A percentile compares a stretch with the other conserved stretches of the same genome.
Evolutionary conservation across 2,329 filamentous ascomycete species (phyloP).

Genomic region (Chrysoporthe cubensis): DNA sequence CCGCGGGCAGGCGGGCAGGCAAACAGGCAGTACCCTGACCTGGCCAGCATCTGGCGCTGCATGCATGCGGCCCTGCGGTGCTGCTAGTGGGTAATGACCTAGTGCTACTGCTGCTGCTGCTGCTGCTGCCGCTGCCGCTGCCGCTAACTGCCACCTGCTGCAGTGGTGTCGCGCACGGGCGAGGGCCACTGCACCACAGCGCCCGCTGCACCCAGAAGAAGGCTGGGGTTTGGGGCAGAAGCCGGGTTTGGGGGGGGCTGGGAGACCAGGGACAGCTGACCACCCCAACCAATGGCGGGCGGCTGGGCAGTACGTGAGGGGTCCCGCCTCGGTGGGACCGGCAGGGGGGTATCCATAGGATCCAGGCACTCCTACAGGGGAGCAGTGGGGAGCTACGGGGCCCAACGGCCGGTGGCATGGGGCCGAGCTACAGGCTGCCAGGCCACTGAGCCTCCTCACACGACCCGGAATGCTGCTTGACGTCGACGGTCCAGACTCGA

Average conservation of each 20-base stretch:
- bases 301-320: neutral
- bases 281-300: neutral
- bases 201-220: neutral
- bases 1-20: too few relatives aligned
- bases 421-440: neutral
- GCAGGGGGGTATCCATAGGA: neutral
- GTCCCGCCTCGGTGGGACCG: neutral
- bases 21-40: too few relatives aligned
- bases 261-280: constrained; percentile 6
- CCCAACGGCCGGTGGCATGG: neutral
- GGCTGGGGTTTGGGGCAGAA: constrained; percentile 1
- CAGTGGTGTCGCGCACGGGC: too few relatives aligned
- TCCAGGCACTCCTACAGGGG: neutral
- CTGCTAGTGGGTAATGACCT: neutral
- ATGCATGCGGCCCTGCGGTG: constrained; percentile 9
- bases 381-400: neutral
- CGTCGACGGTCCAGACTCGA: neutral
- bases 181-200: neutral
- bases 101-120: neutral
- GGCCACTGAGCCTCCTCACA: neutral
- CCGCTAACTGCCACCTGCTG: neutral
- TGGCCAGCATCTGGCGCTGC: neutral
- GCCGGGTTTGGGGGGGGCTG: constrained; percentile 14
- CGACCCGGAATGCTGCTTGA: constrained; percentile 4
- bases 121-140: constrained; percentile 1